phyloP scores from a whole-genome alignment of 768 basidiomycete genomes.

The Rhodotorula kratochvilovae region DNA sequence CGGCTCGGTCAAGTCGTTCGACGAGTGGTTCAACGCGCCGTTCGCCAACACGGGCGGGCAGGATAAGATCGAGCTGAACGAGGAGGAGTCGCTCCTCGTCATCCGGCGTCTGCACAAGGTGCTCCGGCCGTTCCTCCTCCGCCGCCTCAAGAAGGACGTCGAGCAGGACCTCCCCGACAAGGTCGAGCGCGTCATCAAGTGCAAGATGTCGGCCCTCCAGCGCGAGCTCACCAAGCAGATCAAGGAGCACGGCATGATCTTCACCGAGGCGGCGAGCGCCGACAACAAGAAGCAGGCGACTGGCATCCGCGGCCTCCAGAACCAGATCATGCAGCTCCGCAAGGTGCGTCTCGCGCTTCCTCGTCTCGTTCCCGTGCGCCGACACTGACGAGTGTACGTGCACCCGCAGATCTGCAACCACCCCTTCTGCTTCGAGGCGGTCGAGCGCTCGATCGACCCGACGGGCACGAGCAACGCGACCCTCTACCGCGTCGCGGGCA shows the following conservation, averaged over 20 bases:
- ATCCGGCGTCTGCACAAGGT: constrained; percentile 78
- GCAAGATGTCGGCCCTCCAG: constrained; percentile 58
- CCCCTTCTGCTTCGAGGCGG: constrained; percentile 90
- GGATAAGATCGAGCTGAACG: constrained; percentile 97
- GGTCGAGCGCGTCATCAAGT: constrained; percentile 67
- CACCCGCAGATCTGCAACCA: constrained; percentile 78
- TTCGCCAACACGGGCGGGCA: constrained; percentile 97
- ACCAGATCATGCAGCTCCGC: constrained; percentile 92
- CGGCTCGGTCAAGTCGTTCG: constrained; percentile 98
- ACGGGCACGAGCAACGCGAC: constrained; percentile 69
- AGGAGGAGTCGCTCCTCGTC: constrained; percentile 97
- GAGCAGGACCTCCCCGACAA: constrained; percentile 76
- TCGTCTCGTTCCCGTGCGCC: not conserved
- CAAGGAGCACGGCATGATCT: constrained; percentile 70
- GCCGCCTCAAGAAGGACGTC: constrained; percentile 87
- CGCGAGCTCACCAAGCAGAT: constrained; percentile 51
- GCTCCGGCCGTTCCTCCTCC: constrained; percentile 90
- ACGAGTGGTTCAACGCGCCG: constrained; percentile 99
- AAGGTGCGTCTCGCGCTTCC: constrained; percentile 62
- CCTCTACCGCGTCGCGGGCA: constrained; percentile 77
- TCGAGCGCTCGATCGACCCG: constrained; percentile 89
- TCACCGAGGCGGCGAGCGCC: constrained; percentile 37
- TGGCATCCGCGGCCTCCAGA: constrained; percentile 88
- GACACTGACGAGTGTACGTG: not conserved
- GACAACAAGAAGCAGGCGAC: constrained; percentile 57